A percentile compares a stretch with the other conserved stretches of the same genome.
phyloP scores from a whole-genome alignment of 2,329 filamentous ascomycete genomes.

The Epichloe festucae region DNA sequence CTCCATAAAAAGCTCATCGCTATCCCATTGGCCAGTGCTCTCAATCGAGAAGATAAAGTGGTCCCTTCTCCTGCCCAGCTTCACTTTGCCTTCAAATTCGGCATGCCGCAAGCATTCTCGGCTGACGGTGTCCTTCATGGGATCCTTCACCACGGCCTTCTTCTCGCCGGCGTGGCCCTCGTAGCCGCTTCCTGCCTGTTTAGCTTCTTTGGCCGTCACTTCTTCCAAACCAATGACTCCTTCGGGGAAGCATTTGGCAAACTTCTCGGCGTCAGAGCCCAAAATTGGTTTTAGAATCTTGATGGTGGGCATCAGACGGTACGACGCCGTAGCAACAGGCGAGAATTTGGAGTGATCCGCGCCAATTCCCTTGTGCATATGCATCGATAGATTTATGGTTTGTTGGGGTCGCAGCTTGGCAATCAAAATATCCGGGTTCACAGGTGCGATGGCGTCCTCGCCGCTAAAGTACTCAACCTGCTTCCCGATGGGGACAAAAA shows the following conservation, averaged over 20 bases:
- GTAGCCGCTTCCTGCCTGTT: conserved; percentile 47
- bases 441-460: conserved; percentile 55
- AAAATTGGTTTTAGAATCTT: conserved; percentile 72
- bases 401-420: conserved; percentile 90
- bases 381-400: conserved; percentile 72
- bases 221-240: conserved; percentile 76
- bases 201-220: conserved; percentile 55
- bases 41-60: conserved; percentile 97
- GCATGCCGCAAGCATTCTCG: conserved; percentile 82
- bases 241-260: conserved; percentile 73
- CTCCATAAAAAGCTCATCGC: conserved; percentile 86
- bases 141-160: conserved; percentile 76
- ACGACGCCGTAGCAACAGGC: conserved; percentile 86
- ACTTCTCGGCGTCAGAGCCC: conserved; percentile 77
- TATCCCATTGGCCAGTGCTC: conserved; percentile 89
- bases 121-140: conserved; percentile 92
- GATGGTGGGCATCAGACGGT: conserved; percentile 82
- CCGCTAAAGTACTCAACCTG: conserved; percentile 59
- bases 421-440: conserved; percentile 86
- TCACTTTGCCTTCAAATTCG: conserved; percentile 92
- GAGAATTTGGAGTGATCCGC: conserved; percentile 96
- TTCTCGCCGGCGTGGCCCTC: conserved; percentile 64
- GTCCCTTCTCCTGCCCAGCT: conserved; percentile 76
- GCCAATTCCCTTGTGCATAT: conserved; percentile 90
- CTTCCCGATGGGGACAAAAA: conserved; percentile 62